These are phyloP conservation scores for Gracilaria gracilis DNA, from an alignment of 23 red algal genomes.

Conservation along the genomic window DNA sequence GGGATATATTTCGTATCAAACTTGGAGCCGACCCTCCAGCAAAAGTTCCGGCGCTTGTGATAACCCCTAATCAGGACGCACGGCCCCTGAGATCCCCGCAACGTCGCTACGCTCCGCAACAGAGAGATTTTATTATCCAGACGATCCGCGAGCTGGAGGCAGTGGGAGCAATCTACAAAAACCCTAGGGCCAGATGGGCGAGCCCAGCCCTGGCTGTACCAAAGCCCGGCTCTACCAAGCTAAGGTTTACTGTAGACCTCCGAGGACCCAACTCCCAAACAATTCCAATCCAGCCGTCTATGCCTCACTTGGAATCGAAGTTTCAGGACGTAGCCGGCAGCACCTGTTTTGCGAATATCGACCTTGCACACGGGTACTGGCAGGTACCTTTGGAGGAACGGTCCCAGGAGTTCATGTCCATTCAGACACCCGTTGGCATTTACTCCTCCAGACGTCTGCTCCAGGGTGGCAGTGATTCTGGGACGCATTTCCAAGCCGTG, in stretches of 20 bases:
- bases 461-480: conserved; percentile 37
- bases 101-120: no score
- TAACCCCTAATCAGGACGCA: no score
- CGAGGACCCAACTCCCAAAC: conserved; percentile 21
- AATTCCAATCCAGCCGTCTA: conserved; percentile 19
- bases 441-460: conserved; percentile 13
- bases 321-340: conserved; percentile 40
- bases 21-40: no score
- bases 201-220: conserved; percentile 46
- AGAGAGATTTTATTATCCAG: no score
- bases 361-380: conserved; percentile 40
- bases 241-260: conserved; percentile 28
- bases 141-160: no score
- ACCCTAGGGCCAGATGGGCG: conserved; percentile 23
- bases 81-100: no score
- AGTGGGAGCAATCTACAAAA: conserved; percentile 24
- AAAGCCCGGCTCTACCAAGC: conserved; percentile 24
- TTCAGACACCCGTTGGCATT: conserved; percentile 35
- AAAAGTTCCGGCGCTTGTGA: no score
- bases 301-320: conserved; percentile 30
- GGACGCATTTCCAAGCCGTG: conserved; percentile 50
- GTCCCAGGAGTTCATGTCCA: conserved; percentile 32
- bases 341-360: conserved; percentile 32
- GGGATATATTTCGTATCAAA: no score
- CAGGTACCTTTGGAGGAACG: background rate